Percentiles rank a stretch among this genome's conserved stretches.
phyloP scores from a whole-genome alignment of 2,329 filamentous ascomycete genomes.

The Ambrosiella xylebori region DNA sequence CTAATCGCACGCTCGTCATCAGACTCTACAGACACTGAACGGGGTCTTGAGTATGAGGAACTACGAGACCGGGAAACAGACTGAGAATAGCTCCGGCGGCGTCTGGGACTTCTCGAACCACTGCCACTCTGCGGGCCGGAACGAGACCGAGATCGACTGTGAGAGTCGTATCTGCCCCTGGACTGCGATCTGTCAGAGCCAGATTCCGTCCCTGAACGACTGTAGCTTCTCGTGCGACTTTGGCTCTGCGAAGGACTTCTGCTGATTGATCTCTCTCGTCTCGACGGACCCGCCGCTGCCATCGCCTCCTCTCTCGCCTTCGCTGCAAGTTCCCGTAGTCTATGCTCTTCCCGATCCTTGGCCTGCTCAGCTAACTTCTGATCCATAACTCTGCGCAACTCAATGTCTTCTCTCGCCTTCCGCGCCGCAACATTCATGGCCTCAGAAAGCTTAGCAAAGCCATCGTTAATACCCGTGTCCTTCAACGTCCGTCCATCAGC shows the following conservation, averaged over 20 bases:
- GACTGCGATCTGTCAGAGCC: slow-evolving; percentile 1
- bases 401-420: slow-evolving; percentile 88
- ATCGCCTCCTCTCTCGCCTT: slow-evolving; percentile 75
- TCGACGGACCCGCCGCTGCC: slow-evolving; percentile 16
- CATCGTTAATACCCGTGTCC: slow-evolving; percentile 94
- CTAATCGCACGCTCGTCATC: slow-evolving; percentile 52
- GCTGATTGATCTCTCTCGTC: not conserved
- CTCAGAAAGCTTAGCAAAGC: slow-evolving; percentile 91
- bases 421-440: slow-evolving; percentile 86
- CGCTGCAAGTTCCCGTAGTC: slow-evolving; percentile 71
- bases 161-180: not conserved
- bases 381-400: slow-evolving; percentile 85
- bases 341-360: slow-evolving; percentile 84
- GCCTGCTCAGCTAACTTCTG: slow-evolving; percentile 93
- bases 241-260: not conserved
- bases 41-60: slow-evolving; percentile 25
- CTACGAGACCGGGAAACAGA: slow-evolving; percentile 20
- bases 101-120: not conserved
- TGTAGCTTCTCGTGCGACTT: not conserved
- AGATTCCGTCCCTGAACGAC: not conserved
- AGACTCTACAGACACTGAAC: slow-evolving; percentile 27
- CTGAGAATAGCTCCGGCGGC: not conserved
- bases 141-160: not conserved
- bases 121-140: not conserved
- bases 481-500: slow-evolving; percentile 84